These are phyloP conservation scores for Sporothrix sp. DNA, from an alignment of 2,329 filamentous ascomycete genomes.

Conservation along the genomic window DNA sequence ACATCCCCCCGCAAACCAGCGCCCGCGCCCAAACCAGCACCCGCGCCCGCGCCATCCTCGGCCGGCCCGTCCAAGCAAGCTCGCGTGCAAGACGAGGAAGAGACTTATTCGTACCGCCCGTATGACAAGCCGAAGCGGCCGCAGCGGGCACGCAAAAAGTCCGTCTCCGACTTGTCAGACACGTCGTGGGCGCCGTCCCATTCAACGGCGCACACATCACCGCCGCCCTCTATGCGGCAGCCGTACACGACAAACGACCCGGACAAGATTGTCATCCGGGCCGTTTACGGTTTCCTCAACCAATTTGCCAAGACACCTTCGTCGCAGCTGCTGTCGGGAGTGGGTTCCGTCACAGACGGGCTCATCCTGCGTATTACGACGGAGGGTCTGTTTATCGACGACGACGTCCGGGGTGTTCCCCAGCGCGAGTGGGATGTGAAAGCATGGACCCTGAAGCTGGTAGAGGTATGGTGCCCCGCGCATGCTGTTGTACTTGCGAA, in stretches of 20 bases:
- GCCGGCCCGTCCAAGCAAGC: constrained; percentile 35
- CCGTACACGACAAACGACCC: constrained; percentile 84
- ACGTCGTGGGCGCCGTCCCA: constrained; percentile 79
- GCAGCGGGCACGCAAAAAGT: constrained; percentile 41
- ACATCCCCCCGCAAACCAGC: constrained; percentile 27
- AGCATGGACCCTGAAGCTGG: constrained; percentile 88
- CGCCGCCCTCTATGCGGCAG: constrained; percentile 66
- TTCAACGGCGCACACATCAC: constrained; percentile 73
- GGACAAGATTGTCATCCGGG: constrained; percentile 91
- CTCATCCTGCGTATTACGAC: constrained; percentile 86
- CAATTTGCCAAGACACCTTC: constrained; percentile 78
- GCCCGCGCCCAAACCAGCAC: constrained; percentile 37
- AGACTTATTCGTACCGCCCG: constrained; percentile 63
- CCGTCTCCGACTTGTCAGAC: constrained; percentile 67
- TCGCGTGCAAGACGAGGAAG: constrained; percentile 38
- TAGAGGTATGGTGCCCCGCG: constrained; percentile 77
- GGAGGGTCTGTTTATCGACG: constrained; percentile 93
- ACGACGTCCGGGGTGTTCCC: constrained; percentile 82
- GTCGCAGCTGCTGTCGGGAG: constrained; percentile 79
- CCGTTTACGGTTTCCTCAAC: constrained; percentile 87
- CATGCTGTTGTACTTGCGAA: constrained; percentile 43
- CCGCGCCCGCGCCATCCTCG: constrained; percentile 50
- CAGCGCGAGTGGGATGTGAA: constrained; percentile 98
- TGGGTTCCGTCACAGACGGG: constrained; percentile 80
- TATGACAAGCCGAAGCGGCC: constrained; percentile 60